phyloP scores from a whole-genome alignment of 2,329 filamentous ascomycete species.

The Metarhizium album region DNA sequence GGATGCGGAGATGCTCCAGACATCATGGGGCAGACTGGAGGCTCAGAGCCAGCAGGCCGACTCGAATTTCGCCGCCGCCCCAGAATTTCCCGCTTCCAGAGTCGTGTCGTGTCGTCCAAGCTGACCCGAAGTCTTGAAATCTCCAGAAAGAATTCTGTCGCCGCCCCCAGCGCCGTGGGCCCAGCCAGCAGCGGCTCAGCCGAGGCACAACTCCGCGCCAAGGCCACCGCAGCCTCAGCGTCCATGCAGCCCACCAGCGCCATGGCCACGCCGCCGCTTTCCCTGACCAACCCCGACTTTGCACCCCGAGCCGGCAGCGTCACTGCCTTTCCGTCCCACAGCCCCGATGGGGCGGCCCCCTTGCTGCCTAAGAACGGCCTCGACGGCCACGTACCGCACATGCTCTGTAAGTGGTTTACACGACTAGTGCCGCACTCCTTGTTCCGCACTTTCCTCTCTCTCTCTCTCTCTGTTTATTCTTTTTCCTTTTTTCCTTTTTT shows the following conservation, averaged over 20 bases:
- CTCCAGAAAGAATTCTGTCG: conserved; percentile 34
- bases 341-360: background rate
- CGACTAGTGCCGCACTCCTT: background rate
- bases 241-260: background rate
- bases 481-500: no score
- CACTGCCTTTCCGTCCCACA: conserved; percentile 20
- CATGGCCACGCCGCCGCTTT: conserved; percentile 7
- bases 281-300: conserved; percentile 19
- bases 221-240: conserved; percentile 3
- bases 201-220: conserved; percentile 25
- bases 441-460: background rate
- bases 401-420: conserved; percentile 39
- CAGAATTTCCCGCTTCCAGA: background rate
- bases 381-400: conserved; percentile 35
- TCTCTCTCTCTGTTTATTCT: background rate
- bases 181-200: conserved; percentile 21
- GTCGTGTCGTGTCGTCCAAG: background rate
- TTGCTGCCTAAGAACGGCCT: conserved; percentile 10
- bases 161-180: conserved; percentile 26
- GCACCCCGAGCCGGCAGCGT: conserved; percentile 27
- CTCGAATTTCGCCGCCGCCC: background rate
- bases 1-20: no score
- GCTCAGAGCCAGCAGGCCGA: background rate
- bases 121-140: conserved; percentile 10
- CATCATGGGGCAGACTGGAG: no score